Evolutionary conservation across 257 asterid species (phyloP).

Genomic region (Petrea volubilis): DNA sequence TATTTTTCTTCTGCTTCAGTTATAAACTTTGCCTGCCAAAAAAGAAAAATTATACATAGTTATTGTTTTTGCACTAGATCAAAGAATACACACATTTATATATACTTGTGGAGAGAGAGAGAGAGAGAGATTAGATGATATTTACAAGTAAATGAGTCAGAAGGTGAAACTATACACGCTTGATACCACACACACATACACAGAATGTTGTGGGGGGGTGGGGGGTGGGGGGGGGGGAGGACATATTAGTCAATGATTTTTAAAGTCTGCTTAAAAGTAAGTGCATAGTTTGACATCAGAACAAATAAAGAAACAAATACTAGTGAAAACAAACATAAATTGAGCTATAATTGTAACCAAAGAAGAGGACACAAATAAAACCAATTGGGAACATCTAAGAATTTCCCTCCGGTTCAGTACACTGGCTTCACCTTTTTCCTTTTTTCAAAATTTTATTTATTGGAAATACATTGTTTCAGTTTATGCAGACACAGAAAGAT

Average conservation of each 20-base stretch:
- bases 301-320: background rate
- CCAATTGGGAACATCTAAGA: too few species aligned
- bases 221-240: too few species aligned
- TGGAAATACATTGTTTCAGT: background rate
- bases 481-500: background rate
- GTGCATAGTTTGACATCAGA: background rate
- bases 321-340: background rate
- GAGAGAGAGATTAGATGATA: background rate
- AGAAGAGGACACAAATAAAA: too few species aligned
- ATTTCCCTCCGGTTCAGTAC: too few species aligned
- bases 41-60: background rate
- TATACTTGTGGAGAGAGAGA: too few species aligned
- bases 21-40: conserved; percentile 62
- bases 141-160: background rate
- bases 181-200: background rate
- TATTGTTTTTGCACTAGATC: background rate
- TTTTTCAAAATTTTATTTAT: too few species aligned
- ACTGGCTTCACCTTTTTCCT: too few species aligned
- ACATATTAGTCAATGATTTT: too few species aligned
- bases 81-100: background rate
- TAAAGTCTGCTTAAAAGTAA: background rate
- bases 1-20: conserved; percentile 82
- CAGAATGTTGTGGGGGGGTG: too few species aligned
- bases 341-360: too few species aligned
- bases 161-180: background rate